Evolutionary conservation across 257 asterid species (phyloP).

Genomic region (Solanum chiquidenum): DNA sequence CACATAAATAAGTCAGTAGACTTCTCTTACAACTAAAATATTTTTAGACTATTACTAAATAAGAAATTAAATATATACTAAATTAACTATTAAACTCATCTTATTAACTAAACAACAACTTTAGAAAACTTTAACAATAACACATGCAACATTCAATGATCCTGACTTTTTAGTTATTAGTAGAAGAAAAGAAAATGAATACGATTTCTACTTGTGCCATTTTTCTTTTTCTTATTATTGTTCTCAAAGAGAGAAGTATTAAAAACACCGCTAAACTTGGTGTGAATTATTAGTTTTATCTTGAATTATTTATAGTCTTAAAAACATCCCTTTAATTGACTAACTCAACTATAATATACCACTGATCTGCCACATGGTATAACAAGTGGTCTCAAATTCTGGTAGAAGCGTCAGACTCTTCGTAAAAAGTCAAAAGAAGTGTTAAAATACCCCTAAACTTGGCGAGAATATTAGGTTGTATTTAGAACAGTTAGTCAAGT

Average conservation of each 20-base stretch:
- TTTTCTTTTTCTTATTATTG: neutral
- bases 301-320: too few species aligned
- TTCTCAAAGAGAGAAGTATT: too few species aligned
- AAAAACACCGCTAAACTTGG: accelerated
- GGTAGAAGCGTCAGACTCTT: too few species aligned
- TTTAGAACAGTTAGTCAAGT: too few species aligned
- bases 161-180: neutral
- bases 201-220: neutral
- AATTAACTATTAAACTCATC: neutral
- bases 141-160: neutral
- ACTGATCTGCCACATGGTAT: too few species aligned
- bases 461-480: too few species aligned
- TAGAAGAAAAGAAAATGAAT: neutral
- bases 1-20: neutral
- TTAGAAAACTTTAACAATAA: neutral
- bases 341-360: too few species aligned
- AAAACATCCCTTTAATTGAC: accelerated
- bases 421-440: too few species aligned
- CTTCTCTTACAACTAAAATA: neutral
- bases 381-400: too few species aligned
- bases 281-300: too few species aligned
- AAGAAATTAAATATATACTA: neutral
- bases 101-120: neutral
- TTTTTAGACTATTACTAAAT: neutral
- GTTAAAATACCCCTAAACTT: too few species aligned